A percentile compares a stretch with the other conserved stretches of the same genome.
phyloP scores from a whole-genome alignment of 768 basidiomycete species.

The Lactarius psammicola region DNA sequence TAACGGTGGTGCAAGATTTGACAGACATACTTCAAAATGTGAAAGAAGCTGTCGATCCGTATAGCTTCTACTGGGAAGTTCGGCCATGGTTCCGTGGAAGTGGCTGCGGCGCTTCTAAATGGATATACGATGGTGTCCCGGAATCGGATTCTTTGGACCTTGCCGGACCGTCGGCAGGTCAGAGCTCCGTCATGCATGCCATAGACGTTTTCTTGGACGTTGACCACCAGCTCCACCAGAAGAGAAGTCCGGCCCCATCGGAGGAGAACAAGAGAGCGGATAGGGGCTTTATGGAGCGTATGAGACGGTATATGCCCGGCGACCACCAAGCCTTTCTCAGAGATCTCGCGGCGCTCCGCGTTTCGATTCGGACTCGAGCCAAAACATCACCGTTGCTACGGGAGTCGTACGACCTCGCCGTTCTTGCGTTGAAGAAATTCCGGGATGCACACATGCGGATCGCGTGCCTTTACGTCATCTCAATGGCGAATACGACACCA shows the following conservation, averaged over 20 bases:
- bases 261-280: slow-evolving; percentile 62
- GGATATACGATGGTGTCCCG: slow-evolving; percentile 79
- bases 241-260: slow-evolving; percentile 67
- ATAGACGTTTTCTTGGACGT: slow-evolving; percentile 85
- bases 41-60: slow-evolving; percentile 73
- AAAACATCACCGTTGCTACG: slow-evolving; percentile 54
- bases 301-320: slow-evolving; percentile 95
- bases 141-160: slow-evolving; percentile 58
- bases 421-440: slow-evolving; percentile 76
- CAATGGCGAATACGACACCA: slow-evolving; percentile 70
- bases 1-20: slow-evolving; percentile 70
- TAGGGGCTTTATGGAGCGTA: slow-evolving; percentile 84
- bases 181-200: slow-evolving; percentile 88
- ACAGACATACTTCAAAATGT: slow-evolving; percentile 66
- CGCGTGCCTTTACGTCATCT: slow-evolving; percentile 83
- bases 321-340: slow-evolving; percentile 82
- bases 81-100: slow-evolving; percentile 87
- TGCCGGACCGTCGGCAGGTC: slow-evolving; percentile 91
- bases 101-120: slow-evolving; percentile 49
- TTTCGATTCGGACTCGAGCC: slow-evolving; percentile 62
- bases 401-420: slow-evolving; percentile 76
- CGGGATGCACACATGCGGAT: slow-evolving; percentile 88
- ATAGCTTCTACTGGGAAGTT: slow-evolving; percentile 84
- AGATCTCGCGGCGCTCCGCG: slow-evolving; percentile 58
- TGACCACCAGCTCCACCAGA: slow-evolving; percentile 76